These are phyloP conservation scores for Peribolospora kevripleyi DNA, from an alignment of 768 basidiomycete genomes.

Conservation along the genomic window DNA sequence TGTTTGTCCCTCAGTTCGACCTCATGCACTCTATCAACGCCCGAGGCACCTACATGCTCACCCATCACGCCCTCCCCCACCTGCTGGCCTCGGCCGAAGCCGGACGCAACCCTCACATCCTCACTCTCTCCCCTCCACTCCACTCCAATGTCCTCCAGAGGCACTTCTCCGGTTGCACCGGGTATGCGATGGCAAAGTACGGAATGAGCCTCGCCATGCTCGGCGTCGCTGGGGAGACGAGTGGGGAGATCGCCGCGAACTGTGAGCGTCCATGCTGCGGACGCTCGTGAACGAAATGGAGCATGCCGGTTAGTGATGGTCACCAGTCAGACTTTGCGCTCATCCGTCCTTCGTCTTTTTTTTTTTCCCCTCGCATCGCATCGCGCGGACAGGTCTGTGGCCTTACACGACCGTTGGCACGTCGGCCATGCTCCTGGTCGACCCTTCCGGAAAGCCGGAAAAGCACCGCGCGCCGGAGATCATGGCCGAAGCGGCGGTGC, in stretches of 20 bases:
- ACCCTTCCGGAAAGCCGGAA: not conserved
- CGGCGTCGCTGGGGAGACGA: not conserved
- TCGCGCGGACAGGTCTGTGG: not conserved
- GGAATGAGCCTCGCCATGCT: constrained; percentile 1
- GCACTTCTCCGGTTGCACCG: not conserved
- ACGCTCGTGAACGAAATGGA: no score
- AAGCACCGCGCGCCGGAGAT: not conserved
- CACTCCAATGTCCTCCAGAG: not conserved
- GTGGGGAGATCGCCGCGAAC: not conserved
- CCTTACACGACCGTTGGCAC: constrained; percentile 2
- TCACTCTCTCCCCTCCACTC: constrained; percentile 1
- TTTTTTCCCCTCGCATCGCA: not conserved
- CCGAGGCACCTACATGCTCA: not conserved
- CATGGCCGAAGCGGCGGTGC: constrained; percentile 3
- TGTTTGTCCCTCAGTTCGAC: not conserved
- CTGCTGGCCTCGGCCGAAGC: not conserved
- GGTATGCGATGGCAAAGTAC: constrained; percentile 3
- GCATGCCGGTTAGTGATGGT: no score
- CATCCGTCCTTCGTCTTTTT: no score
- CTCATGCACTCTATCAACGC: constrained; percentile 2
- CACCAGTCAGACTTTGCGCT: no score
- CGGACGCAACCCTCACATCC: constrained; percentile 3
- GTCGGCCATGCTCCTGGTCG: constrained; percentile 1
- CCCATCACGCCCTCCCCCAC: constrained; percentile 3
- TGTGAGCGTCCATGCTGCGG: constrained; percentile 1